Evolutionary conservation across 139 green algal genomes (phyloP).

Genomic region (Tetradesmus lagerheimii): DNA sequence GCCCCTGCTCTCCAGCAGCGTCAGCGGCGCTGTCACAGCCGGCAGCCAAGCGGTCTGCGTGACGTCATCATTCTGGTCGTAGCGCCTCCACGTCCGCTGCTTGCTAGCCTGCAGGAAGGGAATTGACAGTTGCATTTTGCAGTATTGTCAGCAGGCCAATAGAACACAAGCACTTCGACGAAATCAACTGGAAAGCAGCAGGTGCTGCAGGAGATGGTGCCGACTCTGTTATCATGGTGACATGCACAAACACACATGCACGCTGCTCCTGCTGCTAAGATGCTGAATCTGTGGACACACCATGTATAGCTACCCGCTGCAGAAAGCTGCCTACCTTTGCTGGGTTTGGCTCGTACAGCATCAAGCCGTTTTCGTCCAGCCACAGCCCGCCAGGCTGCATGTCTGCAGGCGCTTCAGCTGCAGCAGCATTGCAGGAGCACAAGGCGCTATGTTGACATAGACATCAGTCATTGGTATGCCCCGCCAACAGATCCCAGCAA

Average conservation of each 20-base stretch:
- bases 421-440: not conserved
- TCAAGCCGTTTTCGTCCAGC: constrained; percentile 65
- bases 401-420: not conserved
- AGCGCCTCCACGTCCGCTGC: constrained; percentile 59
- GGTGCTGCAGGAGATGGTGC: not conserved
- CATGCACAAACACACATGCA: too few species aligned
- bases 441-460: not conserved
- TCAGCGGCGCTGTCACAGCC: constrained; percentile 39
- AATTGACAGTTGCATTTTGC: not conserved
- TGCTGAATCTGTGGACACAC: not conserved
- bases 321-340: constrained; percentile 48
- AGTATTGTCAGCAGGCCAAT: too few species aligned
- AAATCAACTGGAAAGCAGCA: not conserved
- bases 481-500: not conserved
- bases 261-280: too few species aligned
- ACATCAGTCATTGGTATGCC: not conserved
- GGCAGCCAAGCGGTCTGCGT: constrained; percentile 51
- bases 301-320: not conserved
- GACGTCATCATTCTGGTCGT: constrained; percentile 61
- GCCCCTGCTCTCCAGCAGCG: constrained; percentile 11
- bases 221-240: too few species aligned
- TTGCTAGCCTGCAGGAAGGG: constrained; percentile 37
- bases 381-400: constrained; percentile 29
- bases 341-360: constrained; percentile 58
- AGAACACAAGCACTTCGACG: not conserved